Evolutionary conservation across 192 early-diverging fungal species (phyloP), one percentile per base, ranked within the genome.

Genomic region (Haplosporangium gracile): DNA sequence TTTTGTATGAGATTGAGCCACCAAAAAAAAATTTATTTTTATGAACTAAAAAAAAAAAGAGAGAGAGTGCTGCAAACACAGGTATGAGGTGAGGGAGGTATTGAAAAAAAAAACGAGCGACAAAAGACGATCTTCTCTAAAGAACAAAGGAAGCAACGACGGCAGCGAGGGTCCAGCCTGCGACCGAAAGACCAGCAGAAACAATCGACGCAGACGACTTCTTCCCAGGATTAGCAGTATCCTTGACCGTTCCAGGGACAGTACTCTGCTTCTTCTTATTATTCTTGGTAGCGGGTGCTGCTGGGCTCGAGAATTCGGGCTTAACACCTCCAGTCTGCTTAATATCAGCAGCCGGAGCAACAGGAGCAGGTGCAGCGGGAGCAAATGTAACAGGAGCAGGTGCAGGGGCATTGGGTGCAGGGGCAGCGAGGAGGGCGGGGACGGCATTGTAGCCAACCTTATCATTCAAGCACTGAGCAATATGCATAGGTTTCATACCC

Each of bases 391-490:
- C 24, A 22, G 20, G 7, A 13, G 7, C 24, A 53, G 36, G 45
- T 45, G 3, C 74, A 57, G 13, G 51, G 4, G 29, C 6, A 5
- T 57, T 79, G 34, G 53, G 68, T 10, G 55, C 51, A 4, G 74
- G 68, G 13, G 63, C 40, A 15, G 63, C 24, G 10, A 43, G 39
- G 3, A 49, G 36, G 1, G 43, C 43, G 5, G 83, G 83, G 9
- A 80, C 79, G 20, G 51, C 74, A 65, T 80, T 80, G 16, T 86
- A 86, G 0, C 78, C 78, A 34, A 80, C 60, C 5, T 51, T 51
- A 49, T 86, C 83, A 40, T 15, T 9, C 69, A 86, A 22, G 20
- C 83, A 86, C 49, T 86, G 39, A n/a, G 83, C 75, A 32, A 86
- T 77, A 36, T 55, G 20, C 83, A 80, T 86, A 34, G 83, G 83